Percentiles rank a stretch among this genome's conserved stretches.
These are phyloP conservation scores for Pterula multifida DNA, from an alignment of 1,284 basidiomycete genomes.

Conservation along the genomic window DNA sequence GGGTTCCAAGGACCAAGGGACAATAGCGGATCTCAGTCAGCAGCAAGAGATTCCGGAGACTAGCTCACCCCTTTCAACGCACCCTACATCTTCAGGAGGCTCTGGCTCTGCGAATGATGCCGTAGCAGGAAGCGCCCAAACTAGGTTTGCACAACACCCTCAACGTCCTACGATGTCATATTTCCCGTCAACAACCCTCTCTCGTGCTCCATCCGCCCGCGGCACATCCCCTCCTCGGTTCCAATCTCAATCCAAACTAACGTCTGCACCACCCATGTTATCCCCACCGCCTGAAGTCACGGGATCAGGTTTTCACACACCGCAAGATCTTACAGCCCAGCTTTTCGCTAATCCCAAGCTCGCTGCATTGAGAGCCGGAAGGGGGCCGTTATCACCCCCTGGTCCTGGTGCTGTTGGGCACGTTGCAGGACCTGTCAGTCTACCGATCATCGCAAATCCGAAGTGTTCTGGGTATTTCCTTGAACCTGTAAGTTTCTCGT, in stretches of 20 bases:
- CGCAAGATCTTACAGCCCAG: constrained; percentile 37
- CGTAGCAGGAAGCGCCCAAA: background rate
- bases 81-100: too few relatives aligned
- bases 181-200: background rate
- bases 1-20: background rate
- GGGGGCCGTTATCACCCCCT: constrained; percentile 20
- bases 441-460: constrained; percentile 60
- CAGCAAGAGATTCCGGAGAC: background rate
- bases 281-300: background rate
- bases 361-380: constrained; percentile 29
- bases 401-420: constrained; percentile 8
- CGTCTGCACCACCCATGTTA: background rate
- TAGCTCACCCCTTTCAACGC: background rate
- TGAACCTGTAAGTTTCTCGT: constrained; percentile 61
- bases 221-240: background rate
- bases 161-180: background rate
- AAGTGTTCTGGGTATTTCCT: constrained; percentile 94
- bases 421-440: constrained; percentile 26
- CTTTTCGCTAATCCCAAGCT: constrained; percentile 41
- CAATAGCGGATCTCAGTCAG: background rate
- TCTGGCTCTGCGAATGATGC: background rate
- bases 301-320: constrained; percentile 16
- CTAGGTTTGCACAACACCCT: background rate
- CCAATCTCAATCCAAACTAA: background rate
- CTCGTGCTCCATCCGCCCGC: background rate